phyloP scores from a whole-genome alignment of 2,329 filamentous ascomycete species.

The Fusarium sp. region DNA sequence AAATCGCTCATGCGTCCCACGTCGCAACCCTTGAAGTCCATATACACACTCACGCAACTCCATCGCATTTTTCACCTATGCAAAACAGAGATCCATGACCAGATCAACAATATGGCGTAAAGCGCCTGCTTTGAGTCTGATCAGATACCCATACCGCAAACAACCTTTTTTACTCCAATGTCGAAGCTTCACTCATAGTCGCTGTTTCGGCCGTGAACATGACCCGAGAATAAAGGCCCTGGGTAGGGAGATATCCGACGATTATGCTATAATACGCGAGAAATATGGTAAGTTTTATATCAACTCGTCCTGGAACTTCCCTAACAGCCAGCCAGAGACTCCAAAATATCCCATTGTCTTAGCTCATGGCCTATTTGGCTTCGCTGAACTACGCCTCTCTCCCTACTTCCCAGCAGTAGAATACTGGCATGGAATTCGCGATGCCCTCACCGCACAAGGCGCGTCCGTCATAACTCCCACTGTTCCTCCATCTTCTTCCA shows the following conservation, averaged over 20 bases:
- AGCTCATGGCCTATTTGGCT: constrained; percentile 73
- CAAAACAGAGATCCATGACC: constrained; percentile 36
- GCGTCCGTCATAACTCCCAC: constrained; percentile 69
- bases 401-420: constrained; percentile 66
- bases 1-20: background rate
- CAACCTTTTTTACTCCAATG: constrained; percentile 9
- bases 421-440: constrained; percentile 74
- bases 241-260: constrained; percentile 58
- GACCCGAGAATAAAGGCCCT: constrained; percentile 58
- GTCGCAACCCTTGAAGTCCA: background rate
- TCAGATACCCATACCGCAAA: background rate
- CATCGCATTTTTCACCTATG: constrained; percentile 8
- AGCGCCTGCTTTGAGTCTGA: constrained; percentile 2
- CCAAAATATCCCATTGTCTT: constrained; percentile 73
- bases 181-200: constrained; percentile 31
- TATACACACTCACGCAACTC: background rate
- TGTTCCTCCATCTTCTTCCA: constrained; percentile 70
- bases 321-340: constrained; percentile 54
- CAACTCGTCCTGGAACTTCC: background rate
- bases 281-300: constrained; percentile 54
- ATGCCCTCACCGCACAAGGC: constrained; percentile 65
- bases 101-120: constrained; percentile 34
- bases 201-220: constrained; percentile 28
- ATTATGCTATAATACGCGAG: constrained; percentile 59
- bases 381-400: constrained; percentile 66